Percentiles rank a stretch among this genome's conserved stretches.
Conservation (phyloP, 176 grass and related monocot species). For the Oryza longistaminata region DNA sequence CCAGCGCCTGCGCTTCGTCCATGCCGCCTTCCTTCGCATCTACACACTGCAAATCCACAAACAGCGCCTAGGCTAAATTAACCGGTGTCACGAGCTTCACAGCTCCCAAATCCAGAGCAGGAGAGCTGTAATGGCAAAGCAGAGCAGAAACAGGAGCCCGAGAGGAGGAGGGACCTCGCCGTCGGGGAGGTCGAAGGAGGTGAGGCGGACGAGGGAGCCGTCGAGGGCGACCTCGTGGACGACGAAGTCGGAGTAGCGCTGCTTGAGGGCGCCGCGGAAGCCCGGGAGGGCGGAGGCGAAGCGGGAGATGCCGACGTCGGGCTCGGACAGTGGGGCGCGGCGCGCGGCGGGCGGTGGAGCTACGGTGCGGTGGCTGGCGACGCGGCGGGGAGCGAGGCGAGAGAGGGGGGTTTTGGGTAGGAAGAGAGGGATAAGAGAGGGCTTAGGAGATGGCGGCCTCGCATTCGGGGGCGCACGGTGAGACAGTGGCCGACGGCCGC, state of each 20-base stretch:
- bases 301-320: slow-evolving; percentile 80
- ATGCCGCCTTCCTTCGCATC: slow-evolving; percentile 39
- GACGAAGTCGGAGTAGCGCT: slow-evolving; percentile 88
- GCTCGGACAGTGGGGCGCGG: slow-evolving; percentile 53
- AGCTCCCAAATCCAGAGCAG: neutral
- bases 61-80: neutral
- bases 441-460: slow-evolving; percentile 36
- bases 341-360: neutral
- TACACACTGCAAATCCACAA: slow-evolving; percentile 49
- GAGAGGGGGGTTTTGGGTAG: slow-evolving; percentile 23
- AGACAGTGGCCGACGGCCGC: slow-evolving; percentile 1
- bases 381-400: neutral
- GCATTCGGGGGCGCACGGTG: slow-evolving; percentile 19
- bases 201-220: slow-evolving; percentile 75
- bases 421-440: slow-evolving; percentile 8
- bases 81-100: neutral
- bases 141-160: neutral
- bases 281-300: slow-evolving; percentile 77
- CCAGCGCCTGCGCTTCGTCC: slow-evolving; percentile 49
- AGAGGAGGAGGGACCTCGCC: slow-evolving; percentile 39
- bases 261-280: slow-evolving; percentile 80
- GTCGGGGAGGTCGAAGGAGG: slow-evolving; percentile 74
- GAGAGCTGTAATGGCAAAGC: neutral
- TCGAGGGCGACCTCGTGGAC: slow-evolving; percentile 81
- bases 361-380: neutral